These are phyloP conservation scores for Trametes versicolor DNA, from an alignment of 1,284 basidiomycete genomes.

Conservation along the genomic window DNA sequence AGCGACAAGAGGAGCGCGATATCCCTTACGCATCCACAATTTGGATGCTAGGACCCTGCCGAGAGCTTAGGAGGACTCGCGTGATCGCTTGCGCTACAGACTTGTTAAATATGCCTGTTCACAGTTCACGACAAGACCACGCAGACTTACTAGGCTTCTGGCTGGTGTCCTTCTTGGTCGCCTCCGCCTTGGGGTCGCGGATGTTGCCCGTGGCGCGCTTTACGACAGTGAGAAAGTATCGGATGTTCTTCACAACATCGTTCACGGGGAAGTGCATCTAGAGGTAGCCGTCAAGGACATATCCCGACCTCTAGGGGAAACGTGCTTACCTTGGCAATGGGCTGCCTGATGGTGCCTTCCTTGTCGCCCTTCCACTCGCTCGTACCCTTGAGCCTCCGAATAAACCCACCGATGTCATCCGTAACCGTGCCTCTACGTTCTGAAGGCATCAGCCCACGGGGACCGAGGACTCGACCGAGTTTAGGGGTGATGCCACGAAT, in stretches of 20 bases:
- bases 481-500: constrained; percentile 82
- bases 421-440: constrained; percentile 95
- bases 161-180: constrained; percentile 44
- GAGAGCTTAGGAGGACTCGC: constrained; percentile 85
- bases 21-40: constrained; percentile 59
- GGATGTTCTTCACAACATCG: constrained; percentile 84
- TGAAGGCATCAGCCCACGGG: constrained; percentile 95
- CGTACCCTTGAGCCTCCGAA: constrained; percentile 83
- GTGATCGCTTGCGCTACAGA: constrained; percentile 74
- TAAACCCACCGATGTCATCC: constrained; percentile 84
- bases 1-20: constrained; percentile 25
- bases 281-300: neutral
- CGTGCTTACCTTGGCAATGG: constrained; percentile 71
- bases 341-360: constrained; percentile 83
- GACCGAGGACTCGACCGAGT: constrained; percentile 91
- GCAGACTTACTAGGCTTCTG: constrained; percentile 51
- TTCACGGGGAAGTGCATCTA: constrained; percentile 80
- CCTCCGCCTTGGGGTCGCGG: constrained; percentile 50
- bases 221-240: constrained; percentile 82
- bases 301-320: neutral
- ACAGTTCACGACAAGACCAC: neutral
- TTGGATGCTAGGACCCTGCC: constrained; percentile 87
- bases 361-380: constrained; percentile 96
- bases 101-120: constrained; percentile 6
- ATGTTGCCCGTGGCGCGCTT: constrained; percentile 78